Percentiles rank a stretch among this genome's conserved stretches.
Evolutionary conservation across 2,329 filamentous ascomycete genomes (phyloP).

Genomic region (Fusarium duplospermum): DNA sequence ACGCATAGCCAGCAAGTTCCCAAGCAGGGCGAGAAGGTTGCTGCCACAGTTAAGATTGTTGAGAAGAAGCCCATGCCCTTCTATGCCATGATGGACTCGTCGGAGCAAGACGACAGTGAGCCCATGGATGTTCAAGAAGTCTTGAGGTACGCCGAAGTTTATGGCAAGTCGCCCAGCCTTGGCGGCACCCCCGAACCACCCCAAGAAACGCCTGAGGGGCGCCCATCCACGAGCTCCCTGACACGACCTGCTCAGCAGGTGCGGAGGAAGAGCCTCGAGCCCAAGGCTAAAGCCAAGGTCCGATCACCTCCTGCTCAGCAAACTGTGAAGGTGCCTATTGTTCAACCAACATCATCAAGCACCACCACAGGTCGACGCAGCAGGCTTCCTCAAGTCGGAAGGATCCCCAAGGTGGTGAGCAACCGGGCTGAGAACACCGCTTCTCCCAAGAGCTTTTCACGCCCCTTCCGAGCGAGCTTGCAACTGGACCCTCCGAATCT

Average conservation of each 20-base stretch:
- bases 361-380: conserved; percentile 53
- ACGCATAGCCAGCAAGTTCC: conserved; percentile 54
- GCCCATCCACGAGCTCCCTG: conserved; percentile 15
- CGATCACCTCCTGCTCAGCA: conserved; percentile 18
- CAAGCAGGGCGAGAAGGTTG: conserved; percentile 57
- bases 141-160: conserved; percentile 61
- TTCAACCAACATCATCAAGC: conserved; percentile 4
- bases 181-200: conserved; percentile 26
- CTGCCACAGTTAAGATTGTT: conserved; percentile 61
- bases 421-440: conserved; percentile 70
- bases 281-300: conserved; percentile 16
- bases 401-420: conserved; percentile 85
- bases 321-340: conserved; percentile 9
- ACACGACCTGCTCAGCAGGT: conserved; percentile 11
- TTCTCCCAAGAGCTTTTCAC: conserved; percentile 84
- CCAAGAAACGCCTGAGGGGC: conserved; percentile 29
- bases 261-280: conserved; percentile 3
- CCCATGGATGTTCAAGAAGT: conserved; percentile 56
- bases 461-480: conserved; percentile 75
- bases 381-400: conserved; percentile 82
- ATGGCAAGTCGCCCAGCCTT: conserved; percentile 38
- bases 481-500: conserved; percentile 50
- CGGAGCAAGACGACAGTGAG: conserved; percentile 64
- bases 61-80: conserved; percentile 67
- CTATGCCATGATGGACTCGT: conserved; percentile 71